These are phyloP conservation scores for Arthroderma uncinatum DNA, from an alignment of 2,329 filamentous ascomycete genomes.

Conservation along the genomic window DNA sequence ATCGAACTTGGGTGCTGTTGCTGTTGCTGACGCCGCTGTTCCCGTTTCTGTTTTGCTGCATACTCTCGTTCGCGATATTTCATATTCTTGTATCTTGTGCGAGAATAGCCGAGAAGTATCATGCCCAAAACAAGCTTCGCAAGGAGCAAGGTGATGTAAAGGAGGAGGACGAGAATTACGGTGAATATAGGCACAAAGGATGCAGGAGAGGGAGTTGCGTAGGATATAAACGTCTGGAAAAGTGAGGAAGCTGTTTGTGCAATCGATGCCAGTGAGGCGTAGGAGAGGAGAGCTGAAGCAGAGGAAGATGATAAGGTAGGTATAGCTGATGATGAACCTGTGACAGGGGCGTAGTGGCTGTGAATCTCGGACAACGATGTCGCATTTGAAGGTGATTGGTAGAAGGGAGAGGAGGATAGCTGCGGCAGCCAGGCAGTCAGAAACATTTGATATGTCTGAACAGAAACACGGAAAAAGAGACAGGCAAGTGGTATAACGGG, in stretches of 20 bases:
- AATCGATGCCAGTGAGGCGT: slow-evolving; percentile 11
- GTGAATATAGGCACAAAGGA: slow-evolving; percentile 44
- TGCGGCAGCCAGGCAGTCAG: slow-evolving; percentile 74
- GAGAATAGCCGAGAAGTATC: slow-evolving; percentile 66
- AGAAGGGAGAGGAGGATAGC: slow-evolving; percentile 22
- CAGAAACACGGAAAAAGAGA: slow-evolving; percentile 81
- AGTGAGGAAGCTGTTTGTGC: slow-evolving; percentile 20
- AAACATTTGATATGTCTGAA: slow-evolving; percentile 98
- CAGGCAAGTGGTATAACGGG: slow-evolving; percentile 88
- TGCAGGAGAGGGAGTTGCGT: slow-evolving; percentile 33
- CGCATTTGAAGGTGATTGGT: slow-evolving; percentile 37
- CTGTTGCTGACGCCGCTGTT: slow-evolving; percentile 2
- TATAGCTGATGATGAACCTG: slow-evolving; percentile 21
- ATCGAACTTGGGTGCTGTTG: slow-evolving; percentile 1
- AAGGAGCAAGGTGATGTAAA: slow-evolving; percentile 74
- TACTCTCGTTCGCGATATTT: slow-evolving; percentile 50
- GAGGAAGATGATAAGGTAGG: slow-evolving; percentile 5
- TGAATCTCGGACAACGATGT: slow-evolving; percentile 36
- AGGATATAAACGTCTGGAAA: slow-evolving; percentile 32
- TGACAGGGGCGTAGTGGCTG: slow-evolving; percentile 35
- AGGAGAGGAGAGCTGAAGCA: not conserved
- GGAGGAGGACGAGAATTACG: slow-evolving; percentile 70
- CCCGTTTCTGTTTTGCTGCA: slow-evolving; percentile 8
- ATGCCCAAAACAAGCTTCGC: slow-evolving; percentile 82
- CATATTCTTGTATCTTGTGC: slow-evolving; percentile 71